phyloP scores from a whole-genome alignment of 371 early-diverging fungal species.

The Choanephora cucurbitarum region DNA sequence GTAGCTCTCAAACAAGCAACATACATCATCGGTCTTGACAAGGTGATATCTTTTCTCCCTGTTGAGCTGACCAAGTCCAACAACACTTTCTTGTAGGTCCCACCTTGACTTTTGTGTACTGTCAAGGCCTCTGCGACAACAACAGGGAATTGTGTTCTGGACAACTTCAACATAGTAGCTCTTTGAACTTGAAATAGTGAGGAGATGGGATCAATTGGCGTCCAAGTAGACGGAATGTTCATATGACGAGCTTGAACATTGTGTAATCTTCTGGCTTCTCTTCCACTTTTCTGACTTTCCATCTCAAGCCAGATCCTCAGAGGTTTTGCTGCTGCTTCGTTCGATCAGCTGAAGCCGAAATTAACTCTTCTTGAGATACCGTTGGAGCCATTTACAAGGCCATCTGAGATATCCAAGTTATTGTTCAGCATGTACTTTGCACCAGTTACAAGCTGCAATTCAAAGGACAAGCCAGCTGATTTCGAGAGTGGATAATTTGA shows the following conservation, averaged over 20 bases:
- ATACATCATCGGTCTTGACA: neutral
- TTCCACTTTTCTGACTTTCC: conserved; percentile 3
- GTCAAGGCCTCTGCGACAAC: neutral
- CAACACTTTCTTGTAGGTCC: neutral
- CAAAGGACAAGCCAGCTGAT: neutral
- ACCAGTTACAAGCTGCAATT: neutral
- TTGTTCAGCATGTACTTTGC: conserved; percentile 1
- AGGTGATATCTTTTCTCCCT: neutral
- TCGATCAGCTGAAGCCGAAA: neutral
- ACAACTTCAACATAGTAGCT: neutral
- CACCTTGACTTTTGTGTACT: conserved; percentile 2
- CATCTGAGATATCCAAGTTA: conserved; percentile 1
- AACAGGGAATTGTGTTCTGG: neutral
- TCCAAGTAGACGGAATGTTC: neutral
- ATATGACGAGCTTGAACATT: too few relatives aligned
- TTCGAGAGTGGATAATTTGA: neutral
- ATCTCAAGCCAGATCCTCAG: neutral
- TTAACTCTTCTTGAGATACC: neutral
- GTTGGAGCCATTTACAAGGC: neutral
- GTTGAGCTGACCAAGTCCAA: neutral
- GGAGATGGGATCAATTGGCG: neutral
- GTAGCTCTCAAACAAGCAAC: conserved; percentile 1
- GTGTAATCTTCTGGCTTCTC: neutral
- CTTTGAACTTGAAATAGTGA: neutral
- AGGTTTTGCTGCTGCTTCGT: neutral